These are phyloP conservation scores for Monilinia fructicola DNA, from an alignment of 2,329 filamentous ascomycete species.

Conservation along the genomic window DNA sequence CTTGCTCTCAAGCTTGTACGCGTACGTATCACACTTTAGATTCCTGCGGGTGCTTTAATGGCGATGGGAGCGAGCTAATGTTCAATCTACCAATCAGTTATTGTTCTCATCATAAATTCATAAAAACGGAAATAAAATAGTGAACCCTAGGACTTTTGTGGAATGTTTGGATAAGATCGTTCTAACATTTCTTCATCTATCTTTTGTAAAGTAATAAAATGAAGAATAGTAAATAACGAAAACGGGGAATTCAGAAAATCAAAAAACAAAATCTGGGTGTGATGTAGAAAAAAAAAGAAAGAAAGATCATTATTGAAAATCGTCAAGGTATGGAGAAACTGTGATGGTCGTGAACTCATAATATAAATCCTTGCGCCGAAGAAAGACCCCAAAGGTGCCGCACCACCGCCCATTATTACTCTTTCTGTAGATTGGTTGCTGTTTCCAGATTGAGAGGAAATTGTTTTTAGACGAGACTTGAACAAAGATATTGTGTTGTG, in stretches of 20 bases:
- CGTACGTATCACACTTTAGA: not conserved
- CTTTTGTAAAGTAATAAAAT: slow-evolving; percentile 12
- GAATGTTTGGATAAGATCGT: slow-evolving; percentile 10
- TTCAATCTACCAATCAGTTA: slow-evolving; percentile 36
- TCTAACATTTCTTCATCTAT: slow-evolving; percentile 24
- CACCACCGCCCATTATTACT: slow-evolving; percentile 3
- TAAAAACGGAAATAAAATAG: not conserved
- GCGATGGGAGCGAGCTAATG: slow-evolving; percentile 22
- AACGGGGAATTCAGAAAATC: not conserved
- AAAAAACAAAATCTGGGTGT: slow-evolving; percentile 18
- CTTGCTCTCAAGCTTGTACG: not conserved
- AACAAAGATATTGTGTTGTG: slow-evolving; percentile 20
- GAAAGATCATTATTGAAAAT: slow-evolving; percentile 1
- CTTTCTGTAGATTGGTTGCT: not conserved
- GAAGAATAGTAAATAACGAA: slow-evolving; percentile 13
- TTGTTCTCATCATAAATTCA: slow-evolving; percentile 32
- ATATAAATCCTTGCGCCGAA: slow-evolving; percentile 21
- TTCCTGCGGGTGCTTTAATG: slow-evolving; percentile 1
- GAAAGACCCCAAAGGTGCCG: slow-evolving; percentile 18
- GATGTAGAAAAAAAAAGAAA: not conserved
- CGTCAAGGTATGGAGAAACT: slow-evolving; percentile 23
- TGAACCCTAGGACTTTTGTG: slow-evolving; percentile 10
- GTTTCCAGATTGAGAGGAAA: slow-evolving; percentile 1
- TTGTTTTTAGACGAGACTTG: slow-evolving; percentile 16
- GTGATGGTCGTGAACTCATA: slow-evolving; percentile 23